Conservation (phyloP, 805 yeast genomes). For the Yarrowia sp. region DNA sequence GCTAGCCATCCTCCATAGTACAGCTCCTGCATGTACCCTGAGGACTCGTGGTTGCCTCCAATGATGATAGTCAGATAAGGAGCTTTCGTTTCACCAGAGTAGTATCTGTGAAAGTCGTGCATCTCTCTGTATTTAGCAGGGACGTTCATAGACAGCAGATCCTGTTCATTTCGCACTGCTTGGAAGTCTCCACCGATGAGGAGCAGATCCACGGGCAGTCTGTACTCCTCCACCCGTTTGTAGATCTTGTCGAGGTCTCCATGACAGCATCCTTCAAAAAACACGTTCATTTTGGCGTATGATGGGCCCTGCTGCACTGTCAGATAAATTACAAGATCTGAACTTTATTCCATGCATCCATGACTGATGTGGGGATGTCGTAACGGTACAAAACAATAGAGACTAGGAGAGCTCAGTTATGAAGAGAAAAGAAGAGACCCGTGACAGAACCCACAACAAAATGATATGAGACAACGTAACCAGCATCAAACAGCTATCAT, state of each 20-base stretch:
- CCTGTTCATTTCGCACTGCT: constrained; percentile 62
- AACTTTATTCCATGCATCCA: background rate
- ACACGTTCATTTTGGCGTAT: constrained; percentile 43
- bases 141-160: constrained; percentile 67
- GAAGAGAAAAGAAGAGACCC: no score
- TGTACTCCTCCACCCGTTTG: constrained; percentile 33
- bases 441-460: no score
- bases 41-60: constrained; percentile 96
- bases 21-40: constrained; percentile 68
- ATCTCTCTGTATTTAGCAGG: constrained; percentile 71
- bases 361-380: background rate
- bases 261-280: constrained; percentile 89
- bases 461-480: no score
- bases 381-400: no score
- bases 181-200: constrained; percentile 92
- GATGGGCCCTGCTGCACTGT: no score
- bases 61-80: constrained; percentile 78
- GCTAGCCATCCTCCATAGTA: constrained; percentile 93
- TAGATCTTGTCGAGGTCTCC: constrained; percentile 70
- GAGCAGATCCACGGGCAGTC: constrained; percentile 51
- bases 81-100: constrained; percentile 56
- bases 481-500: no score
- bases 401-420: no score
- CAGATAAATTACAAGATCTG: background rate
- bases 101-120: constrained; percentile 81